Conservation (phyloP, 352 stramenopile species). For the Globisporangium nunn region DNA sequence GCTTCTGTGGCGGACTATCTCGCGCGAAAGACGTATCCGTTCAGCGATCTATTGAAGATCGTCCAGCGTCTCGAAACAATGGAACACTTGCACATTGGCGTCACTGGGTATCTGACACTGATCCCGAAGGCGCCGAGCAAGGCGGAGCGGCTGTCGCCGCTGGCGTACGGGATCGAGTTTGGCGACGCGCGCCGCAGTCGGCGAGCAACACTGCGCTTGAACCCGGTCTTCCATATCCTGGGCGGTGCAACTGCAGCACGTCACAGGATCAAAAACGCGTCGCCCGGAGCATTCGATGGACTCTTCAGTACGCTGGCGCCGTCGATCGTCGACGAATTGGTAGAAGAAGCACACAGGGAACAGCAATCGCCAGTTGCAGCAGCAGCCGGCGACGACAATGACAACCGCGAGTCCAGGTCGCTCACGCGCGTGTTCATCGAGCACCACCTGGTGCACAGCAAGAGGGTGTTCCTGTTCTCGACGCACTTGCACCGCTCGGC, state of each 20-base stretch:
- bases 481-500: constrained; percentile 11
- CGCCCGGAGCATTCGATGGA: not conserved
- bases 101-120: not conserved
- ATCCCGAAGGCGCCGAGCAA: not conserved
- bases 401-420: not conserved
- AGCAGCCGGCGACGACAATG: not conserved
- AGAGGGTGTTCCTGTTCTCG: constrained; percentile 14
- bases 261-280: not conserved
- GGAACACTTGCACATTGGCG: not conserved
- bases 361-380: not conserved
- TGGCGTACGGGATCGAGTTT: constrained; percentile 8
- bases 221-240: constrained; percentile 5
- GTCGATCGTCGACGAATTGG: constrained; percentile 6
- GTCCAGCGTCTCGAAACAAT: constrained; percentile 2
- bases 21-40: constrained; percentile 14
- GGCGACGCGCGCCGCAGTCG: constrained; percentile 5
- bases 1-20: constrained; percentile 3
- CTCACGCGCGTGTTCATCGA: constrained; percentile 9
- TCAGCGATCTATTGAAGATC: constrained; percentile 11
- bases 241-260: not conserved
- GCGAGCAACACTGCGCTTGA: constrained; percentile 2
- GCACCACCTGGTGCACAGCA: constrained; percentile 5
- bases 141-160: not conserved
- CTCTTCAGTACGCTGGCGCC: constrained; percentile 10
- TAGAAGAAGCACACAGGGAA: not conserved